phyloP scores from a whole-genome alignment of 768 basidiomycete species.

The Mycena venus region DNA sequence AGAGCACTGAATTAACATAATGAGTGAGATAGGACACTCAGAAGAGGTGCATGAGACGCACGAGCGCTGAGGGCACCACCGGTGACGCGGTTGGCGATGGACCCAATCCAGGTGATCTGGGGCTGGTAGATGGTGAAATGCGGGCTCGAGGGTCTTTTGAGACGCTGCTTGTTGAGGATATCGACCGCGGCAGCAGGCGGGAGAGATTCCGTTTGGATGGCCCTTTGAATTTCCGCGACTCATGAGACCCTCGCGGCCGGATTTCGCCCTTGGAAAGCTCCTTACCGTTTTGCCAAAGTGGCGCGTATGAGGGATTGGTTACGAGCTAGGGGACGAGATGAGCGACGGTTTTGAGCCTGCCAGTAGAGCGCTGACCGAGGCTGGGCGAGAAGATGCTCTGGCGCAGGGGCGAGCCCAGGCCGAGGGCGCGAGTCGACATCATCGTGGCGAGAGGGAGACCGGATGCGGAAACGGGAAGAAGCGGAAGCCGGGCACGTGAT shows the following conservation, averaged over 20 bases:
- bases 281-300: conserved; percentile 59
- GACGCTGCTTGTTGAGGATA: conserved; percentile 90
- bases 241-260: background rate
- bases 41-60: conserved; percentile 53
- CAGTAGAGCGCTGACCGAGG: conserved; percentile 45
- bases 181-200: conserved; percentile 67
- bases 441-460: conserved; percentile 37
- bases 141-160: conserved; percentile 90
- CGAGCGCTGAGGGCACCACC: conserved; percentile 85
- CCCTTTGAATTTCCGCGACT: conserved; percentile 46
- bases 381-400: conserved; percentile 59
- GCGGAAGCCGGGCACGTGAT: background rate
- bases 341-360: conserved; percentile 43
- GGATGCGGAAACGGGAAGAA: background rate
- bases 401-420: conserved; percentile 70
- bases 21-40: background rate
- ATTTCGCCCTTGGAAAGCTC: conserved; percentile 4
- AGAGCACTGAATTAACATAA: conserved; percentile 77
- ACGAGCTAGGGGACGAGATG: conserved; percentile 47
- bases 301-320: conserved; percentile 57
- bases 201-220: conserved; percentile 75
- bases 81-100: conserved; percentile 90
- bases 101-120: conserved; percentile 91
- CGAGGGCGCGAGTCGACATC: conserved; percentile 67
- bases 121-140: conserved; percentile 98